Evolutionary conservation across 768 basidiomycete species (phyloP).

Genomic region (Lactifluus rugatus): DNA sequence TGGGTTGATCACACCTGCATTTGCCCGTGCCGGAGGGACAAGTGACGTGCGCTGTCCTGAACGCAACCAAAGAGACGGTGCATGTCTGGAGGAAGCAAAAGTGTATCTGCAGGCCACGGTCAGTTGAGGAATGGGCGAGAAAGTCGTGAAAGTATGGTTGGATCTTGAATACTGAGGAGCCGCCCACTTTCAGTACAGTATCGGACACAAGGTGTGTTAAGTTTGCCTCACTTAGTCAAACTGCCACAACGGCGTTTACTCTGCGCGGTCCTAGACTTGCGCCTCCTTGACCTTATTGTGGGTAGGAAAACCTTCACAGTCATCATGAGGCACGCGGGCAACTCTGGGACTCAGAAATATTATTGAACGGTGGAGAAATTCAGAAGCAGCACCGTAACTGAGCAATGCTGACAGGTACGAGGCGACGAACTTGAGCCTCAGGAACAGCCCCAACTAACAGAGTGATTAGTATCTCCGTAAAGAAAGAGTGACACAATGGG

Average conservation of each 20-base stretch:
- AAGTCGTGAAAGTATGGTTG: neutral
- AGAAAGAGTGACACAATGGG: slow-evolving; percentile 84
- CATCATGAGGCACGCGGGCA: slow-evolving; percentile 57
- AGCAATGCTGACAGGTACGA: slow-evolving; percentile 85
- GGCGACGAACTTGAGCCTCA: neutral
- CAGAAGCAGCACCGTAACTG: slow-evolving; percentile 81
- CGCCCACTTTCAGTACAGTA: slow-evolving; percentile 95
- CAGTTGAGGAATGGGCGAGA: neutral
- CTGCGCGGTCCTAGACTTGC: no score
- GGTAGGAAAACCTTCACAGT: no score
- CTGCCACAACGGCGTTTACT: no score
- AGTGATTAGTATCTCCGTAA: slow-evolving; percentile 60
- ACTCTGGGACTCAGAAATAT: slow-evolving; percentile 22
- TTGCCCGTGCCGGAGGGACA: slow-evolving; percentile 99
- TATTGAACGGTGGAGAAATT: slow-evolving; percentile 62
- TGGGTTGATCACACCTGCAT: slow-evolving; percentile 57
- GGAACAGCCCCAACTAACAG: neutral
- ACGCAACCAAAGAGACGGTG: slow-evolving; percentile 84
- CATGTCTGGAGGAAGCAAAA: slow-evolving; percentile 76
- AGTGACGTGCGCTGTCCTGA: slow-evolving; percentile 93
- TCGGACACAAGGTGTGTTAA: slow-evolving; percentile 83
- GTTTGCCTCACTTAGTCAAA: no score
- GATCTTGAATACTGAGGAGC: slow-evolving; percentile 93
- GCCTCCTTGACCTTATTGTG: no score
- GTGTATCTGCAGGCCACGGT: slow-evolving; percentile 54